phyloP scores from a whole-genome alignment of 805 yeast species.

The Grigorovia humatica region DNA sequence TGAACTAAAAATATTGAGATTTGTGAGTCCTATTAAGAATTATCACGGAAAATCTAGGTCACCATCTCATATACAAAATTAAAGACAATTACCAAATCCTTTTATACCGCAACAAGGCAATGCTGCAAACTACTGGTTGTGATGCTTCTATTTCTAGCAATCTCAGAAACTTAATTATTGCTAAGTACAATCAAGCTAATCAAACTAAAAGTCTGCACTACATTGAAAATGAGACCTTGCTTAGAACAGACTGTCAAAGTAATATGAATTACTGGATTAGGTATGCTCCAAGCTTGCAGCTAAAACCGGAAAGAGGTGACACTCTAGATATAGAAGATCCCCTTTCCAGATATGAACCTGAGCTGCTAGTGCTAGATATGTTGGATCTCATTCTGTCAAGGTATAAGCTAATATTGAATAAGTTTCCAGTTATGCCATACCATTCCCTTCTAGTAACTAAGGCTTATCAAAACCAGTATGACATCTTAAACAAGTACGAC shows the following conservation, averaged over 20 bases:
- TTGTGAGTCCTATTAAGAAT: too few species aligned
- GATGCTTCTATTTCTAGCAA: background rate
- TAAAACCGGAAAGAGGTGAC: conserved; percentile 32
- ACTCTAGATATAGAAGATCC: conserved; percentile 45
- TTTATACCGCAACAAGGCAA: too few species aligned
- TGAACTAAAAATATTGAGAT: too few species aligned
- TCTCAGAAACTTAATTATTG: background rate
- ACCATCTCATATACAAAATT: too few species aligned
- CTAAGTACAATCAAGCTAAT: background rate
- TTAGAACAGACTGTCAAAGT: conserved; percentile 19
- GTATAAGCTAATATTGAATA: conserved; percentile 65
- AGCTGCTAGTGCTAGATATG: conserved; percentile 48
- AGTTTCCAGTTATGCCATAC: conserved; percentile 71
- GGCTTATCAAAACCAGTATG: conserved; percentile 57
- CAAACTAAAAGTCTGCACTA: background rate
- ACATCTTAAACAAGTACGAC: conserved; percentile 63
- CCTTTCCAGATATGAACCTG: conserved; percentile 71
- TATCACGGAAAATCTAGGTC: too few species aligned
- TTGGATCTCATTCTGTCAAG: conserved; percentile 30
- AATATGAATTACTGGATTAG: conserved; percentile 27
- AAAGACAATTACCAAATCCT: too few species aligned
- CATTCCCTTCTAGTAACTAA: conserved; percentile 77
- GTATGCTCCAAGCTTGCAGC: conserved; percentile 25
- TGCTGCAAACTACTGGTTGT: too few species aligned
- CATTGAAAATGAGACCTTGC: background rate